Conservation (phyloP, 441 rosid species). For the Erysimum pusillum region DNA sequence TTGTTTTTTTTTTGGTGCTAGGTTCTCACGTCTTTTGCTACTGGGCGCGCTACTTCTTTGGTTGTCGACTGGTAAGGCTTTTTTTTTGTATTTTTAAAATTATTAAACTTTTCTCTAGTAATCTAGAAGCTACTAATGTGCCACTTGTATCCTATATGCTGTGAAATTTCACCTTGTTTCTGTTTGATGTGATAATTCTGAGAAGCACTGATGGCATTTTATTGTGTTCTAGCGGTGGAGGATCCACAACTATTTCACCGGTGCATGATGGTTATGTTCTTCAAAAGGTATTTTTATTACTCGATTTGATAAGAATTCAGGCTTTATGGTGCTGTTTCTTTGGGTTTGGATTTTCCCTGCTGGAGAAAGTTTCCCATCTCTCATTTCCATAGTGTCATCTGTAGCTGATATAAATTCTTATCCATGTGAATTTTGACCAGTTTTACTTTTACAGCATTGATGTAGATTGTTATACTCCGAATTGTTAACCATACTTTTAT, state of each 20-base stretch:
- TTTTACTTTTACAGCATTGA: neutral
- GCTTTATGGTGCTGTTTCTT: conserved; percentile 23
- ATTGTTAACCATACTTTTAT: conserved; percentile 27
- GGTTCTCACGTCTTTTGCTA: conserved; percentile 99
- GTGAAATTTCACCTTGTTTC: conserved; percentile 27
- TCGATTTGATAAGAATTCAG: conserved; percentile 16
- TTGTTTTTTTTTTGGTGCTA: conserved; percentile 48
- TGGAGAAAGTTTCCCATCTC: conserved; percentile 2
- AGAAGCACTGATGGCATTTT: conserved; percentile 28
- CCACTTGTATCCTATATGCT: conserved; percentile 27
- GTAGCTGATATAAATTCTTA: conserved; percentile 13
- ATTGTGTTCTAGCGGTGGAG: conserved; percentile 84
- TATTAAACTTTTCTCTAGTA: neutral
- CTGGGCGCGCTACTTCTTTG: conserved; percentile 96
- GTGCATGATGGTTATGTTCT: conserved; percentile 99
- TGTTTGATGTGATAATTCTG: conserved; percentile 21
- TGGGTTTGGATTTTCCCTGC: conserved; percentile 22
- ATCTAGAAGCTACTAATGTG: conserved; percentile 21
- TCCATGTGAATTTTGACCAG: conserved; percentile 13
- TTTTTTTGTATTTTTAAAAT: conserved; percentile 8
- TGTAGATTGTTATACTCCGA: conserved; percentile 5
- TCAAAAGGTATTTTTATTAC: conserved; percentile 75
- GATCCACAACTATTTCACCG: conserved; percentile 94
- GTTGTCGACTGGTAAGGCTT: conserved; percentile 91
- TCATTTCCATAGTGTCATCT: conserved; percentile 12